Percentiles rank a stretch among this genome's conserved stretches.
These are phyloP conservation scores for Yamadazyma songkhlaensis DNA, from an alignment of 1,139 yeast species.

Conservation along the genomic window DNA sequence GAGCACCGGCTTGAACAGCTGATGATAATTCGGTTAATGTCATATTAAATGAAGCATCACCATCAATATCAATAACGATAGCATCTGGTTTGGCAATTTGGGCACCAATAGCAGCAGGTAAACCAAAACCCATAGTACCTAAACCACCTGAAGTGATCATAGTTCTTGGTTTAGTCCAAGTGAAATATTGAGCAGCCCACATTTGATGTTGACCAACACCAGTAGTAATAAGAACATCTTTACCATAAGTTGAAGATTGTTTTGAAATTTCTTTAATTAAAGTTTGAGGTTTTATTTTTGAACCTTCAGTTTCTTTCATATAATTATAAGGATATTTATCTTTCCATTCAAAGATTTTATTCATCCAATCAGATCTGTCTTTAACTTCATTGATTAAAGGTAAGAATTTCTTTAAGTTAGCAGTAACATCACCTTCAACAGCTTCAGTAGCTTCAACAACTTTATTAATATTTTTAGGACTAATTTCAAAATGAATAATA, in stretches of 20 bases:
- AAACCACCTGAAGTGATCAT: conserved; percentile 97
- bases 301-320: conserved; percentile 64
- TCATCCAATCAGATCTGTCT: conserved; percentile 78
- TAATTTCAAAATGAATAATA: conserved; percentile 90
- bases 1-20: conserved; percentile 91
- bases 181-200: conserved; percentile 99
- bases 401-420: conserved; percentile 67
- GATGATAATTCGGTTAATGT: conserved; percentile 89
- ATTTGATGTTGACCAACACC: conserved; percentile 99
- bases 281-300: conserved; percentile 90
- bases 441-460: conserved; percentile 98
- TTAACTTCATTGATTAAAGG: conserved; percentile 63
- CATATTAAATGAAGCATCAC: conserved; percentile 98
- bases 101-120: conserved; percentile 98
- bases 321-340: conserved; percentile 81
- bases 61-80: conserved; percentile 92
- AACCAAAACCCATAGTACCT: conserved; percentile 98
- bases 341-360: conserved; percentile 76
- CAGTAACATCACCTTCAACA: conserved; percentile 91
- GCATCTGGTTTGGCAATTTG: conserved; percentile 96
- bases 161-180: conserved; percentile 88
- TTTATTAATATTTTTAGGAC: conserved; percentile 95
- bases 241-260: conserved; percentile 64
- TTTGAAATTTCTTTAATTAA: conserved; percentile 75
- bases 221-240: conserved; percentile 84